Percentiles rank a stretch among this genome's conserved stretches.
These are phyloP conservation scores for Claviceps pazoutovae DNA, from an alignment of 2,329 filamentous ascomycete genomes.

Conservation along the genomic window DNA sequence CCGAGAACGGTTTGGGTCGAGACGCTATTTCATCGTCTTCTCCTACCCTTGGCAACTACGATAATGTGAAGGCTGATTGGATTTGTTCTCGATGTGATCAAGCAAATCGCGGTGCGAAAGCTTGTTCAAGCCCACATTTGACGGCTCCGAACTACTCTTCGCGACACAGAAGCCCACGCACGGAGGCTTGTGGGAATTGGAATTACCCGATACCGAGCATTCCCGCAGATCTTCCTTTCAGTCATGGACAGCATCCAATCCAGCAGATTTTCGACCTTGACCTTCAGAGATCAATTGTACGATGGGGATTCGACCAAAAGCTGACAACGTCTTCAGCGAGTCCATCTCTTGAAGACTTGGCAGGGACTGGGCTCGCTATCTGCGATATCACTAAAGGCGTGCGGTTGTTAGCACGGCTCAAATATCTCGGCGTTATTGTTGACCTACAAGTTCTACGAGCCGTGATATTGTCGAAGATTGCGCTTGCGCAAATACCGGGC, in stretches of 20 bases:
- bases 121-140: background rate
- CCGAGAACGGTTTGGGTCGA: background rate
- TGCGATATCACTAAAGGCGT: conserved; percentile 24
- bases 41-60: background rate
- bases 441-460: conserved; percentile 18
- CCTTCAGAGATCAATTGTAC: conserved; percentile 26
- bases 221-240: conserved; percentile 26
- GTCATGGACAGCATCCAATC: conserved; percentile 31
- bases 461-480: conserved; percentile 17
- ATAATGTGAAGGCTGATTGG: background rate
- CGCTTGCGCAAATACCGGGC: conserved; percentile 15
- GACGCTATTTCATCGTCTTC: background rate
- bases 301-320: conserved; percentile 31
- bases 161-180: background rate
- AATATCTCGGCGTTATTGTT: conserved; percentile 22
- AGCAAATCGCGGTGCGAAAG: background rate
- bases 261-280: conserved; percentile 28
- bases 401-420: conserved; percentile 20
- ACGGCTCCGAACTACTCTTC: background rate
- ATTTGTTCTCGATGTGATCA: background rate
- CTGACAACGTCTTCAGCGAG: conserved; percentile 12
- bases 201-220: conserved; percentile 12
- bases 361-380: conserved; percentile 8
- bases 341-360: conserved; percentile 6
- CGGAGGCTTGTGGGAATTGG: background rate